Evolutionary conservation across 257 asterid genomes (phyloP).

Genomic region (Prunella vulgaris): DNA sequence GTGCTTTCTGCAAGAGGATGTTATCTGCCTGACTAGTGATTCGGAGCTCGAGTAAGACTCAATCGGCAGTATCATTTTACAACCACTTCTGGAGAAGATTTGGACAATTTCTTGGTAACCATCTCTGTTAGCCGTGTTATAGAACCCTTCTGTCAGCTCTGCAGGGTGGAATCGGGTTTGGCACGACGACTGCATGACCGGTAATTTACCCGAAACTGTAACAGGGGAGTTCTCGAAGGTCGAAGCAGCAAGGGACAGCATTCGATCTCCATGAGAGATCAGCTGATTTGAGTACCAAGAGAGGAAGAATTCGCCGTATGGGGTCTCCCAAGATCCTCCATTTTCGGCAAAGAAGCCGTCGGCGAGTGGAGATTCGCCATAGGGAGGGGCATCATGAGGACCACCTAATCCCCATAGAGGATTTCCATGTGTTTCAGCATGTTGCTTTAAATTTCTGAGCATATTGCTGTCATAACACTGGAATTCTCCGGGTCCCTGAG

Average conservation of each 20-base stretch:
- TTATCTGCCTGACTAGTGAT: slow-evolving; percentile 39
- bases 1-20: slow-evolving; percentile 40
- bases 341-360: slow-evolving; percentile 57
- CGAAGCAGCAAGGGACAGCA: slow-evolving; percentile 57
- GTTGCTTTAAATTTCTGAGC: slow-evolving; percentile 55
- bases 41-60: slow-evolving; percentile 50
- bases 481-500: slow-evolving; percentile 63
- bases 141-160: slow-evolving; percentile 62
- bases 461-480: slow-evolving; percentile 74
- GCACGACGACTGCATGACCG: slow-evolving; percentile 44
- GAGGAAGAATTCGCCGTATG: slow-evolving; percentile 74
- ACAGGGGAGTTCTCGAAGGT: slow-evolving; percentile 43
- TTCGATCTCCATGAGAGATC: slow-evolving; percentile 53
- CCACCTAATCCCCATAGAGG: slow-evolving; percentile 90
- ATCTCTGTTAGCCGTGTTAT: slow-evolving; percentile 49
- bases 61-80: slow-evolving; percentile 41
- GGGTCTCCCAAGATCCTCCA: slow-evolving; percentile 81
- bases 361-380: slow-evolving; percentile 36
- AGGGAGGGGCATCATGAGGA: slow-evolving; percentile 63
- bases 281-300: slow-evolving; percentile 69
- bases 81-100: slow-evolving; percentile 48
- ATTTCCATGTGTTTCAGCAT: slow-evolving; percentile 51
- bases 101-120: slow-evolving; percentile 48
- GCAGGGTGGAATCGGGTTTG: slow-evolving; percentile 61
- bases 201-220: slow-evolving; percentile 58